Evolutionary conservation across 768 basidiomycete species (phyloP), one percentile per base, ranked within the genome.

Genomic region (Podaxis pistillaris): DNA sequence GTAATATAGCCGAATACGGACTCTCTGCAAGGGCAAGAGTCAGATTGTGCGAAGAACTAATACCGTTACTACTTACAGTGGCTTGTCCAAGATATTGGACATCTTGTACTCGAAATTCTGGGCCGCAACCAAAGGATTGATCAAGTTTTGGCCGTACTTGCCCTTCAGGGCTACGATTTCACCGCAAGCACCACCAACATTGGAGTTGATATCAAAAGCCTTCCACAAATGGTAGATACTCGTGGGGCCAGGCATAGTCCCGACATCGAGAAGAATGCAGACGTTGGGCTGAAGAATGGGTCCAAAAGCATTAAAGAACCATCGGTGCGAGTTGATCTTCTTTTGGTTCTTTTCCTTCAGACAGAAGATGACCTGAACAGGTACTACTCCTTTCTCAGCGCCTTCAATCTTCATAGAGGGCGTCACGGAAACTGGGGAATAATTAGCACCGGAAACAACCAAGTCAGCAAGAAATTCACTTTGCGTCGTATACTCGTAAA

Each of bases 101-200:
- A 93, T 93, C 82, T 95, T 95, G 74, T 96, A 95, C 75, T 94
- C 92, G 64, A 95, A 96, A 69, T 96, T 95, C 78, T 96, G 94
- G 11, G 93, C 91, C 66, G 60, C 61, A 69, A 71, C 75, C 11
- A 92, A 78, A 0, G 94, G 94, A 68, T 96, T 96, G 61, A 96
- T 66, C 40, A 97, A 78, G 70, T 92, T 87, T 67, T 79, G 75
- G 30, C 91, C 88, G 64, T 83, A 94, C 76, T 86, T 89, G 37
- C 94, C 94, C 74, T 96, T 96, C 62, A 94, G 79, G 12, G 92
- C 91, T 11, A 96, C 92, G 62, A 96, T 96, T 78, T 96, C 95
- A n/a, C 95, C 95, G 69, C 95, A 97, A 17, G 94, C 95, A 15
- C 95, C 93, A 1, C 90, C 93, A 15, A 94, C 92, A 68, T 92